phyloP scores from a whole-genome alignment of 768 basidiomycete genomes.

The Podaxis sp. region DNA sequence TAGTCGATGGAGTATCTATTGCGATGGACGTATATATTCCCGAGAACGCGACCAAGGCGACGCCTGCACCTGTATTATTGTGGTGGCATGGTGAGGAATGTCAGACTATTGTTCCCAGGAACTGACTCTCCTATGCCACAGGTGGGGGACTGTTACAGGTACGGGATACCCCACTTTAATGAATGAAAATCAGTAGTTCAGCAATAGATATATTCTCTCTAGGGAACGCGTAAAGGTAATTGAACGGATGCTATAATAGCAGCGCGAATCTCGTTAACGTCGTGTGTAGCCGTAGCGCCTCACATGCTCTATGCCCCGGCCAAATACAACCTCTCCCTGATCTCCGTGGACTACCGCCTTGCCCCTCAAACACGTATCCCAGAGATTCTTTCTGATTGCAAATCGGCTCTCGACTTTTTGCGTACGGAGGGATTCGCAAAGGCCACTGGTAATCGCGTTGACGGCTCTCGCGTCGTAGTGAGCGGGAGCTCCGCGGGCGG shows the following conservation, averaged over 20 bases:
- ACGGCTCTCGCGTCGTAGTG: constrained; percentile 25
- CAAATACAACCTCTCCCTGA: constrained; percentile 26
- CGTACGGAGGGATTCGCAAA: constrained; percentile 21
- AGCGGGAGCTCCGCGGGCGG: constrained; percentile 37
- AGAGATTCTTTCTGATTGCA: constrained; percentile 29
- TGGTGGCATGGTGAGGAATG: constrained; percentile 31
- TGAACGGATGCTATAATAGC: not conserved
- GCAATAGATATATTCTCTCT: not conserved
- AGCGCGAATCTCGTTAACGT: not conserved
- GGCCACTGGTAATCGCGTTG: constrained; percentile 24
- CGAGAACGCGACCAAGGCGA: constrained; percentile 21
- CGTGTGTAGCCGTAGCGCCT: constrained; percentile 23
- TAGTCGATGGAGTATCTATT: constrained; percentile 28
- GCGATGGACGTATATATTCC: constrained; percentile 32
- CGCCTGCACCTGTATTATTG: constrained; percentile 25
- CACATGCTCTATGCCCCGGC: constrained; percentile 29
- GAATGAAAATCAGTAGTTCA: not conserved
- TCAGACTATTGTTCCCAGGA: not conserved
- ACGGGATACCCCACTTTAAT: not conserved
- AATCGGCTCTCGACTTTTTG: constrained; percentile 29
- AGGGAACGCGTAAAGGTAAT: constrained; percentile 10
- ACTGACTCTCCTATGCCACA: not conserved
- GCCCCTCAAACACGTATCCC: constrained; percentile 34
- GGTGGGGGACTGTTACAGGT: constrained; percentile 31
- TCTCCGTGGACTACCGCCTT: constrained; percentile 32